Percentiles rank a stretch among this genome's conserved stretches.
Conservation (phyloP, 129 eudicot species). For the Arctium lappa region DNA sequence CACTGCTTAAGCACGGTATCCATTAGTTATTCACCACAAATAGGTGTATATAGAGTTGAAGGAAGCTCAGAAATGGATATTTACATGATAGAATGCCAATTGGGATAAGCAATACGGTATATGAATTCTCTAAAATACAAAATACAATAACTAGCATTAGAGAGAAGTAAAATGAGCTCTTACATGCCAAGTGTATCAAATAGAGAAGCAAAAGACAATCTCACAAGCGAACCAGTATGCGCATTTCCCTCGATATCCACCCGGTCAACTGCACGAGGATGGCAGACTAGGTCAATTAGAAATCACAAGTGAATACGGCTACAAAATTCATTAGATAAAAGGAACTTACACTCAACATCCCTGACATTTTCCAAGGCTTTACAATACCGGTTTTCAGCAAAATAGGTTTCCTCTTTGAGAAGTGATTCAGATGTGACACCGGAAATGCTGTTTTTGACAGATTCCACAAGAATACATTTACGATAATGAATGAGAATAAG, state of each 20-base stretch:
- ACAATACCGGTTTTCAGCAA: constrained; percentile 74
- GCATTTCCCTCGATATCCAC: constrained; percentile 79
- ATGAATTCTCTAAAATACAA: background rate
- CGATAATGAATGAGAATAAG: constrained; percentile 77
- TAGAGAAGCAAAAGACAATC: constrained; percentile 88
- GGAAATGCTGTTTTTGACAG: constrained; percentile 39
- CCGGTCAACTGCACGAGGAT: constrained; percentile 71
- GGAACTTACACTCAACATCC: constrained; percentile 78
- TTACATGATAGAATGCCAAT: constrained; percentile 1
- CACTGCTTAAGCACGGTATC: background rate
- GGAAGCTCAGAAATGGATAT: background rate
- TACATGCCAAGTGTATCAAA: constrained; percentile 94
- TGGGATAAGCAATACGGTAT: constrained; percentile 5
- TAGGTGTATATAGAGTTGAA: background rate
- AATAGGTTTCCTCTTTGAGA: constrained; percentile 59
- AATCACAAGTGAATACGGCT: background rate
- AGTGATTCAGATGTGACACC: constrained; percentile 57
- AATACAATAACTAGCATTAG: constrained; percentile 10
- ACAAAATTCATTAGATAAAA: background rate
- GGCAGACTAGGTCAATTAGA: constrained; percentile 16
- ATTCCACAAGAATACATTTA: constrained; percentile 59
- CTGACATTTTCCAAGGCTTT: constrained; percentile 79
- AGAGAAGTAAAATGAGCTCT: constrained; percentile 32
- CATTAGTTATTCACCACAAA: background rate
- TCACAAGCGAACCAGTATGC: constrained; percentile 58